These are phyloP conservation scores for Escovopsis weberi DNA, from an alignment of 2,329 filamentous ascomycete species.

Conservation along the genomic window DNA sequence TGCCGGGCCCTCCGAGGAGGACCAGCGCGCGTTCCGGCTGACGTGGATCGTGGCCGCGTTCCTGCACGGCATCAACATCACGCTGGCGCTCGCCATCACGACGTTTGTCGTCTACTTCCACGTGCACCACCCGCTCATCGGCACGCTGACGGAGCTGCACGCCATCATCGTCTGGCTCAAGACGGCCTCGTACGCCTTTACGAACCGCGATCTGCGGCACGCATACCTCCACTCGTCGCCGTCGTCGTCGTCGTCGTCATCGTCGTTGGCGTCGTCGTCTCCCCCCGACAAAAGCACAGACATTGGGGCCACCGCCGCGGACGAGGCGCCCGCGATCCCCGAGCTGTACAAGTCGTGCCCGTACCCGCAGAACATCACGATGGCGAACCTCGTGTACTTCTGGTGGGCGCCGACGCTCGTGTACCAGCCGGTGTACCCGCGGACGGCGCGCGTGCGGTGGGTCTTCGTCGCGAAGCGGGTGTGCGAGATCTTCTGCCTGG, in stretches of 20 bases:
- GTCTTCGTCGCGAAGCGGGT: constrained; percentile 72
- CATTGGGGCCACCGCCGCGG: constrained; percentile 18
- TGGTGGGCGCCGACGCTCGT: constrained; percentile 96
- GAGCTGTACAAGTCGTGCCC: constrained; percentile 71
- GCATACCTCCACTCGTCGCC: constrained; percentile 56
- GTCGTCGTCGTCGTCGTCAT: too few species aligned
- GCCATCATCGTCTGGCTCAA: constrained; percentile 95
- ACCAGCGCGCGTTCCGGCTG: constrained; percentile 50
- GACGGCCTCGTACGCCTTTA: constrained; percentile 88
- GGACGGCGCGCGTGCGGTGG: constrained; percentile 71
- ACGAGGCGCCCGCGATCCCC: constrained; percentile 55
- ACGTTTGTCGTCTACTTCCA: constrained; percentile 79
- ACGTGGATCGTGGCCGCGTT: constrained; percentile 73
- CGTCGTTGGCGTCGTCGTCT: too few species aligned
- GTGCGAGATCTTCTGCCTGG: constrained; percentile 60
- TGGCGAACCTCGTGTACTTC: constrained; percentile 82
- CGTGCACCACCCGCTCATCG: constrained; percentile 87
- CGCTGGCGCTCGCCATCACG: constrained; percentile 64
- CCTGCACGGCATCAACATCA: constrained; percentile 71
- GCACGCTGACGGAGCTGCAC: constrained; percentile 79
- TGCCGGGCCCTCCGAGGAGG: constrained; percentile 35
- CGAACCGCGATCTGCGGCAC: constrained; percentile 87
- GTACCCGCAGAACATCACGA: constrained; percentile 82
- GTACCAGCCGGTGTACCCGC: constrained; percentile 93
- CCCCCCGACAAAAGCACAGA: too few species aligned